Base-by-base conservation (phyloP, 768 basidiomycete genomes). In the Leccinum disarticulatum region DNA sequence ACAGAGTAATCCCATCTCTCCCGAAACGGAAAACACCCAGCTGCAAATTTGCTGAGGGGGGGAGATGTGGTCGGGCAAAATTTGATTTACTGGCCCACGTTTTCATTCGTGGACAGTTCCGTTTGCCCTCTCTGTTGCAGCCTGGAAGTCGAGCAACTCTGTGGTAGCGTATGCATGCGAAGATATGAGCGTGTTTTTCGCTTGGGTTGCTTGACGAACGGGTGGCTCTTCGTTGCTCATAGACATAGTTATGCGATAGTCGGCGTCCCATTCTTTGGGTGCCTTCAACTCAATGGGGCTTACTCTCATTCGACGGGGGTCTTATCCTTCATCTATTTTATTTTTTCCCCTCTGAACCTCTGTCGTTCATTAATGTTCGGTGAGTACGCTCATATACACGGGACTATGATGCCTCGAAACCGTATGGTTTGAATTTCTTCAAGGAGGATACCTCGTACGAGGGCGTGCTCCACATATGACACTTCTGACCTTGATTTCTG, bases 271-370 rank as follows among this genome's bases (percentile, higher is more conserved):
- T 63, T 58, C 33, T 59, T 61, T 66, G 54, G 62, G 33, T 31
- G 77, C 81, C 80, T 75, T 84, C 80, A 89, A 90, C 90, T 81
- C 84, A 91, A 91, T 90, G 90, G 90, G 90, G 90, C 90, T 91
- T 87, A 90, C 88, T 91, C 87, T 90, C 82, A 73, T 77, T 78
- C 84, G 85, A 82, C 85, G 80, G 77, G 72, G 68, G 64, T 51
- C 19, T 65, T 31, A 46, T 55, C 27, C 33, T 35, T 35, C 33
- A 13, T 46, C 25, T 13, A 63, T 56, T 73, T 36, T 31, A 31
- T 81, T 86, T 89, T 90, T 88, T 80, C 68, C 13, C 60, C 25
- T 60, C 52, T 61, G 83, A 80, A 80, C 83, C 74, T 77, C 87
- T 73, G 79, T 68, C 76, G 82, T 82, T 82, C 79, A 55, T 11